phyloP scores from a whole-genome alignment of 192 early-diverging fungal genomes.

The Lobulomyces angularis region DNA sequence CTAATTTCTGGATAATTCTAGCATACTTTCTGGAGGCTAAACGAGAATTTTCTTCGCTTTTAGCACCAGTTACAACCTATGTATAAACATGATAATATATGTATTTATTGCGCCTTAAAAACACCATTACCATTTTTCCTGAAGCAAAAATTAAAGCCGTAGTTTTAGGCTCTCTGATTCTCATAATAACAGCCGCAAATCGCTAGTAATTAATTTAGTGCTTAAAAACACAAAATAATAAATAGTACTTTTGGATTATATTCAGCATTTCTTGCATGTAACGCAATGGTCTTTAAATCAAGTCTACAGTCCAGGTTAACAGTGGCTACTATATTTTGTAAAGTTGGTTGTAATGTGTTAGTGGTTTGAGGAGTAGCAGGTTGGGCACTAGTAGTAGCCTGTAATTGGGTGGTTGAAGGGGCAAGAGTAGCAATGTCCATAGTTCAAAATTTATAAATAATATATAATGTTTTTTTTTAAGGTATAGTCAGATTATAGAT shows the following conservation, averaged over 20 bases:
- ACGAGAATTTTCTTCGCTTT: slow-evolving; percentile 94
- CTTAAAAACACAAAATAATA: slow-evolving; percentile 10
- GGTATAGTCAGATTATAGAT: no score
- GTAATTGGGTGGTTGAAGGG: no score
- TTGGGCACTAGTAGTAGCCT: no score
- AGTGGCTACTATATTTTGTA: slow-evolving; percentile 94
- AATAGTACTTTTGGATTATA: slow-evolving; percentile 95
- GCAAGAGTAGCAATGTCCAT: no score
- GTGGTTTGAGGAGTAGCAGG: no score
- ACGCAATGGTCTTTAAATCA: slow-evolving; percentile 95
- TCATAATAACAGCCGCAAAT: slow-evolving; percentile 99
- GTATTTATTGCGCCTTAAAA: no score
- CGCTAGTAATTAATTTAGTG: slow-evolving; percentile 45
- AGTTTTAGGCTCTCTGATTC: slow-evolving; percentile 98
- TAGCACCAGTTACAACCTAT: slow-evolving; percentile 94
- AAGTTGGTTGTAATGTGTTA: slow-evolving; percentile 4
- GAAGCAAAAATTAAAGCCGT: slow-evolving; percentile 98
- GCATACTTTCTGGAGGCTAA: slow-evolving; percentile 97
- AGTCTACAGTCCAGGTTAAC: slow-evolving; percentile 95
- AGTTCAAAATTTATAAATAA: no score
- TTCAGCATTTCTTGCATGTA: slow-evolving; percentile 99
- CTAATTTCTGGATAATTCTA: slow-evolving; percentile 96
- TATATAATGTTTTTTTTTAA: no score
- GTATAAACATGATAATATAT: no score
- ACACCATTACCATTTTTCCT: slow-evolving; percentile 78